These are phyloP conservation scores for Dendrobium chrysotoxum DNA, from an alignment of 106 monocot species.

Conservation along the genomic window DNA sequence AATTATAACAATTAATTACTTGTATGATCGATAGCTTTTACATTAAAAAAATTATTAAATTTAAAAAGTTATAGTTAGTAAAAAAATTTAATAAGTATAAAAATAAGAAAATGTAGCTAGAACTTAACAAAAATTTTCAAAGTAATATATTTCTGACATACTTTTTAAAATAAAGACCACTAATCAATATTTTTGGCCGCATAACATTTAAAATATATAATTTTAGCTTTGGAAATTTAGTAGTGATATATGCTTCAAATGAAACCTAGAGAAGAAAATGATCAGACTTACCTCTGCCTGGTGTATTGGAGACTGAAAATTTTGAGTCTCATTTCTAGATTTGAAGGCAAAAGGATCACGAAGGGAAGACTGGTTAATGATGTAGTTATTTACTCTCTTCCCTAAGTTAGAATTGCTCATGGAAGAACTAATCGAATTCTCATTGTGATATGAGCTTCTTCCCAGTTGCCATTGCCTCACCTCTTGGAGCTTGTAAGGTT, in stretches of 20 bases:
- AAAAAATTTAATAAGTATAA: too few species aligned
- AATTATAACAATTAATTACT: too few species aligned
- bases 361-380: not conserved
- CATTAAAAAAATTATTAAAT: too few species aligned
- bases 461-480: slow-evolving; percentile 3
- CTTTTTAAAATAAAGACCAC: too few species aligned
- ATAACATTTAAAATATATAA: too few species aligned
- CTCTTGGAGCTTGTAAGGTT: not conserved
- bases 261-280: not conserved
- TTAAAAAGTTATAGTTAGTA: too few species aligned
- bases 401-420: not conserved
- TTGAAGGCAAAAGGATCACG: not conserved
- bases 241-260: not conserved
- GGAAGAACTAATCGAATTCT: not conserved
- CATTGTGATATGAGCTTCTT: not conserved
- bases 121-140: too few species aligned
- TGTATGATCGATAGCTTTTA: too few species aligned
- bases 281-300: not conserved
- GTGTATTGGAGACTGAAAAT: not conserved
- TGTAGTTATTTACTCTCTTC: not conserved
- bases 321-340: not conserved
- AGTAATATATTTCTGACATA: too few species aligned
- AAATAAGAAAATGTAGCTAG: too few species aligned
- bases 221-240: too few species aligned
- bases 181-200: too few species aligned